Base-by-base conservation (phyloP, 179 eudicot species). In the Spinacia oleracea region DNA sequence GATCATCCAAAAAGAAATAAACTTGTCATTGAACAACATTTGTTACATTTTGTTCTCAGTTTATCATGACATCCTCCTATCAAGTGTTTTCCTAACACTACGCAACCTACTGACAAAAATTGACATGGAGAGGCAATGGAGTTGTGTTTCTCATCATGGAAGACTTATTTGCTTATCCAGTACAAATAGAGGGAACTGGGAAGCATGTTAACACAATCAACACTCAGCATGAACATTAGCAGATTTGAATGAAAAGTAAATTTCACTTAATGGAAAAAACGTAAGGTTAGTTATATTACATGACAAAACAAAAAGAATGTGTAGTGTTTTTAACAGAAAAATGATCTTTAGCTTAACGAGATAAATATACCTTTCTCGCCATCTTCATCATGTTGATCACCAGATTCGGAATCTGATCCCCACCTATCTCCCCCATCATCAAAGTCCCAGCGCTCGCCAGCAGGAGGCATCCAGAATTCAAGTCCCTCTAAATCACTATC, bases 381-480 rank as follows among this genome's bases (percentile, higher is more conserved):
- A 70, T 80, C 84, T 63, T 82, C 83, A 51, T 81, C 91, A 55
- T 81, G 73, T 84, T 89, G 87, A 53, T 82, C 88, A 2, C 53
- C 91, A 9, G 91, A 81, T 51, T 91, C 97, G 3, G 87, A 85
- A 72, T 82, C 93, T 0, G 96, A 91, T 79, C 86, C 92, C 97
- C 96, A 91, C 70, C 97, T 86, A 82, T 94, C 97, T 74, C 91
- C 90, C 76, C 92, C 97, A 85, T 88, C 89, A 78, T 95, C 97
- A 77, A 88, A 83, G 82, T 93, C 97, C 97, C 94, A 93, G 21
- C 97, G 92, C 4, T 89, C 93, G 12, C 97, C 97, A 6, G 2
- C 80, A 3, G 92, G 90, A 59, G 98, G 98, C 88, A 88, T 81
- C 97, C 98, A 93, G 78, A 93, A 95, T 58, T 95, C 94, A 53